Percentiles rank a stretch among this genome's conserved stretches.
Evolutionary conservation across 2,329 filamentous ascomycete species (phyloP).

Genomic region (Ilyonectria sp.): DNA sequence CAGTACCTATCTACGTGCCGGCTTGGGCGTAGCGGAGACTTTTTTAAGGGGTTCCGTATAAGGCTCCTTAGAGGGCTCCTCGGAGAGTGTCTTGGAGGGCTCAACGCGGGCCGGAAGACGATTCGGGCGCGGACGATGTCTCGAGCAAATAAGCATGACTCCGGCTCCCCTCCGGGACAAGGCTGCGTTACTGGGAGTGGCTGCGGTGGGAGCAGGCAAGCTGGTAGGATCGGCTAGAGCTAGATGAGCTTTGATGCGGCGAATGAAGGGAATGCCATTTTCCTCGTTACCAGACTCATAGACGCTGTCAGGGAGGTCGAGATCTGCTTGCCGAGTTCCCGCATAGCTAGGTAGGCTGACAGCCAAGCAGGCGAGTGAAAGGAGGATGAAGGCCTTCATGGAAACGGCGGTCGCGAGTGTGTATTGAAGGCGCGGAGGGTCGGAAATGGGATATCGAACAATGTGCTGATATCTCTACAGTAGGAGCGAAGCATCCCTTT

Average conservation of each 20-base stretch:
- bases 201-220: slow-evolving; percentile 28
- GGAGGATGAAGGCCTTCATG: slow-evolving; percentile 27
- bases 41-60: slow-evolving; percentile 20
- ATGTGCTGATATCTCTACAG: slow-evolving; percentile 26
- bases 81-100: slow-evolving; percentile 21
- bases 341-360: slow-evolving; percentile 29
- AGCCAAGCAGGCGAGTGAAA: slow-evolving; percentile 29
- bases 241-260: slow-evolving; percentile 26
- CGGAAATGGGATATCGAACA: slow-evolving; percentile 26
- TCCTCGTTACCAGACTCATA: slow-evolving; percentile 28
- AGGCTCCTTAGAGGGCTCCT: slow-evolving; percentile 24
- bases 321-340: slow-evolving; percentile 27
- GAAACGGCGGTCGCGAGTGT: slow-evolving; percentile 25
- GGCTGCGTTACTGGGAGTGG: slow-evolving; percentile 22
- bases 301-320: slow-evolving; percentile 28
- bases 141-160: too few species aligned
- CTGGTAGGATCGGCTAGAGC: slow-evolving; percentile 29
- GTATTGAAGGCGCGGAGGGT: slow-evolving; percentile 26
- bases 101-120: slow-evolving; percentile 12
- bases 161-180: slow-evolving; percentile 20
- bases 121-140: too few species aligned
- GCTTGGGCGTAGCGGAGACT: slow-evolving; percentile 20
- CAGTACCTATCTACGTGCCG: slow-evolving; percentile 20
- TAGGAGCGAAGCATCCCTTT: slow-evolving; percentile 28
- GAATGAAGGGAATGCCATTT: slow-evolving; percentile 25